Base-by-base conservation (phyloP, 768 basidiomycete species). In the Favolaschia claudopus region DNA sequence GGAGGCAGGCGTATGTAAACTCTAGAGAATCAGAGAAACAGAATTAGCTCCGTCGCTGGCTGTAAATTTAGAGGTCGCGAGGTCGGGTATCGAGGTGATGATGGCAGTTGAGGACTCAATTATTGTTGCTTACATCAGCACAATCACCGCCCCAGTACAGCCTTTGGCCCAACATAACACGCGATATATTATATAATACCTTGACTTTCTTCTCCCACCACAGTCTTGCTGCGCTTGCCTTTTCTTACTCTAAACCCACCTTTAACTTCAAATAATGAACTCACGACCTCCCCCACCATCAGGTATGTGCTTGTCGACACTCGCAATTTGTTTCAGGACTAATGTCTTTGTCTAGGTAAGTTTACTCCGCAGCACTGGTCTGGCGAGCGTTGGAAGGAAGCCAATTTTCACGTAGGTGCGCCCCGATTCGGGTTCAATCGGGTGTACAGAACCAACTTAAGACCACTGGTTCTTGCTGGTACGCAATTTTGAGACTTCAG, bases 391-490 rank as follows among this genome's bases (percentile, higher is more conserved):
- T 33, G 17, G 47, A 31, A 12, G 47, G 17, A 22, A n/a, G 14
- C 44, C 45, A 27, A 33, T 19, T 19, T 2, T 55, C 28, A n/a
- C 68, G n/a, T n/a, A 87, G 76, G 79, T 53, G 64, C 82, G 54
- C 78, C 85, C 84, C 74, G 79, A 81, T n/a, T 85, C 85, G 69
- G 81, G 85, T 17, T 79, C 78, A 34, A 80, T 10, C 54, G 83
- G 62, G 69, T 85, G 25, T 90, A 88, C 62, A 75, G 72, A 58
- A 74, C 78, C 50, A 90, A 78, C 68, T 67, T 92, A 57, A 78
- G 91, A 24, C 88, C 91, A 12, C 68, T 87, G n/a, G 82, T 92
- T 19, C 58, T 81, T 67, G 76, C 60, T 37, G 76, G 84, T 78
- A 37, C 55, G 70, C 15, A n/a, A n/a, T n/a, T n/a, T 7, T 47